These are phyloP conservation scores for Mytilinidion resinicola DNA, from an alignment of 495 filamentous ascomycete species.

Conservation along the genomic window DNA sequence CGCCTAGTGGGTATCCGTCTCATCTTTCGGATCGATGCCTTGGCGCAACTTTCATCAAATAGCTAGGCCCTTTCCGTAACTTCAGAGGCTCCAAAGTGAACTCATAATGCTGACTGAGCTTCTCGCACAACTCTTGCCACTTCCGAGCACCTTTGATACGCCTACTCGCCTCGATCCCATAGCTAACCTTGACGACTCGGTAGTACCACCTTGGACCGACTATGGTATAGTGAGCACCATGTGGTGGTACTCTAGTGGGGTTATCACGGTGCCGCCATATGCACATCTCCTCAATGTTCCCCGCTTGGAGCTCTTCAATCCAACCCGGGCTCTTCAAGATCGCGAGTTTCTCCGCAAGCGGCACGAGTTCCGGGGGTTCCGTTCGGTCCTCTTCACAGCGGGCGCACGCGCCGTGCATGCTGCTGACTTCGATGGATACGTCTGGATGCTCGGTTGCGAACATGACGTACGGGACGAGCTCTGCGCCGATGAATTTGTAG, in stretches of 20 bases:
- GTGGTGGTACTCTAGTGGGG: no score
- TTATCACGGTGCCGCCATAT: background rate
- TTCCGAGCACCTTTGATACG: background rate
- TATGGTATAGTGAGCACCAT: no score
- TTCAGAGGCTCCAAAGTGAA: background rate
- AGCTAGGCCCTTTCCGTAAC: no score
- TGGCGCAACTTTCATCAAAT: no score
- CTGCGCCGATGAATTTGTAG: no score
- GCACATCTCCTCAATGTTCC: background rate
- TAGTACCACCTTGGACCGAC: background rate
- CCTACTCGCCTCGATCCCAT: background rate
- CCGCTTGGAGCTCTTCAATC: background rate
- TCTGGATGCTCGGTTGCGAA: background rate
- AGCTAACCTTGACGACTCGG: background rate
- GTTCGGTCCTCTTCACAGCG: background rate
- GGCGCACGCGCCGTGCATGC: background rate
- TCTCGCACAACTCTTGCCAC: background rate
- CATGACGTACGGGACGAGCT: background rate
- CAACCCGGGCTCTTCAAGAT: background rate
- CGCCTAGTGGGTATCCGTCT: no score
- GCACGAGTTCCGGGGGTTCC: background rate
- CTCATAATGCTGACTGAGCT: background rate
- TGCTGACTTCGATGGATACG: background rate
- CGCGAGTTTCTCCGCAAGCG: background rate
- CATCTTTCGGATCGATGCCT: no score